Evolutionary conservation across 2,329 filamentous ascomycete species (phyloP), one percentile per base, ranked within the genome.

Genomic region (Pseudomassariella vexata): DNA sequence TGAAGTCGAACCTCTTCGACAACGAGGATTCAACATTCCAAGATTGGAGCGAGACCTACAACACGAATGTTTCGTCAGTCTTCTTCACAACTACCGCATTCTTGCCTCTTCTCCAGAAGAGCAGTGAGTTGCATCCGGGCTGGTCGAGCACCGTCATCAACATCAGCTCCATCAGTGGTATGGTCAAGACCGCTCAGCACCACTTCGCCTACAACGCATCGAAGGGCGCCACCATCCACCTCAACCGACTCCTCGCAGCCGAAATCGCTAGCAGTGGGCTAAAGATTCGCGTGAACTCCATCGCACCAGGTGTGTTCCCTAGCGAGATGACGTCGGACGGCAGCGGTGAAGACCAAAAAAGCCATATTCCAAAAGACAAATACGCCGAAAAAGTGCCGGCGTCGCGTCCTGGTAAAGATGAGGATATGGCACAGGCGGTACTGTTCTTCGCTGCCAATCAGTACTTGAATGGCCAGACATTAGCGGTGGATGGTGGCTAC

Each of bases 11-110:
- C 53, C 64, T 85, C 18, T 92, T 88, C 61, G 74, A 88, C 30
- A 66, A 72, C 24, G 68, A 80, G 35, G 47, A 55, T 2, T 52
- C 59, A 3, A 74, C 62, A 0, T 67, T 84, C 35, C 75, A 85
- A 20, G 75, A 82, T 46, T 92, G 85, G 86, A 70, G 69, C n/a
- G 59, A 71, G 24, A 75, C 76, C 0, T 89, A 83, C 63, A 73
- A 76, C 37, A 85, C 83, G 14, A 88, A 94, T 42, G 84, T 89
- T 9, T 75, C 85, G 19, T 74, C 72, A 38, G 66, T 78, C 35
- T 83, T 76, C 62, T 83, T 80, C 42, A 66, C 74, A 30, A 79
- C 78, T 0, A 68, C 79, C 30, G 70, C 76, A 0, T 68, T 83
- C 26, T 70, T 77, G 2, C 76, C 79, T 0, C 61, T 82, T 4